A percentile compares a stretch with the other conserved stretches of the same genome.
Conservation (phyloP, 208 protist species). For the Leishmania guyanensis region DNA sequence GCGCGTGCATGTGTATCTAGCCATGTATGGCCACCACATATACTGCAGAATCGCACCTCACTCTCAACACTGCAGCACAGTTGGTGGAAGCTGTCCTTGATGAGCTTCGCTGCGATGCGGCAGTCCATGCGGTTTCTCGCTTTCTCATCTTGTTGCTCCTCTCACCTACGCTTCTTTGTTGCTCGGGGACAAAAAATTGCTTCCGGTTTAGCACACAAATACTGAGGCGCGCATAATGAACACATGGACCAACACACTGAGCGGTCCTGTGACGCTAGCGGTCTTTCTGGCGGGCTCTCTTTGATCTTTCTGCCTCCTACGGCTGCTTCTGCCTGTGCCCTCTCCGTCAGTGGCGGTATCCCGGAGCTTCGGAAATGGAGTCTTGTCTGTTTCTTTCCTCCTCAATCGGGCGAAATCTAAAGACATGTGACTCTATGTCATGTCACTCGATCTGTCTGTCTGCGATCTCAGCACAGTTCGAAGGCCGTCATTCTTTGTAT, state of each 20-base stretch:
- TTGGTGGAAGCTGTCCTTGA: neutral
- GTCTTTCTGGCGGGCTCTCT: neutral
- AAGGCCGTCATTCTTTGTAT: conserved; percentile 26
- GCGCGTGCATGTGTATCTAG: neutral
- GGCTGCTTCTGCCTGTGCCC: neutral
- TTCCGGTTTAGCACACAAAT: neutral
- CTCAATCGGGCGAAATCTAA: neutral
- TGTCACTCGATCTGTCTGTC: neutral
- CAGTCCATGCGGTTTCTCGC: neutral
- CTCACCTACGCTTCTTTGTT: neutral
- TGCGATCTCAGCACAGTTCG: conserved; percentile 16
- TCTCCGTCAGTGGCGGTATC: neutral
- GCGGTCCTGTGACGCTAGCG: neutral
- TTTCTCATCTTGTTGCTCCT: neutral
- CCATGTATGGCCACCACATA: neutral
- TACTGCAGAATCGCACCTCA: neutral
- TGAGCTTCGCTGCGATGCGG: neutral
- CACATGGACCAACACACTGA: neutral
- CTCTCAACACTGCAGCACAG: neutral
- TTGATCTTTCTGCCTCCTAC: neutral
- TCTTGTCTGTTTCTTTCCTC: neutral
- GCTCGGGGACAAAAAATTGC: neutral
- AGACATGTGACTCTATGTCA: neutral
- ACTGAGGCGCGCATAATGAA: neutral
- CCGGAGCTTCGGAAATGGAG: neutral